Evolutionary conservation across 495 filamentous ascomycete genomes (phyloP), one percentile per base, ranked within the genome.

Genomic region (Lepidopterella palustris): DNA sequence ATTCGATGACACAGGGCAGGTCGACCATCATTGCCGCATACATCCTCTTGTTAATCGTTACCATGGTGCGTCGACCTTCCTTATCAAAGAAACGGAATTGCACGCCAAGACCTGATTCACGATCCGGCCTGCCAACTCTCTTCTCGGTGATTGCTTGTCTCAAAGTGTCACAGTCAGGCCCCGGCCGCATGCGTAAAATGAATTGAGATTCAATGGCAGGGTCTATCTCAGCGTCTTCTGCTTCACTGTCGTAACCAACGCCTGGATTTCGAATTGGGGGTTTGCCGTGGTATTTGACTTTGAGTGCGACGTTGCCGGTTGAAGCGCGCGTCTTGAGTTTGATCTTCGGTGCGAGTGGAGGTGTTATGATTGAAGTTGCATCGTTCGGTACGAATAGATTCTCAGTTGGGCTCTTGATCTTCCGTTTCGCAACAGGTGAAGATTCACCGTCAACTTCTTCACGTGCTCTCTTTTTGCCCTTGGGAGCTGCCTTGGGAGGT

Each of bases 161-260:
- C 3, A 98, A 72, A 61, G 87, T 86, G 3, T 97, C 90, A 71
- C 88, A 89, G 68, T 97, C 88, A 3, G 83, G 80, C 0, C 90
- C 91, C 0, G 89, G 89, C 47, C 82, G 66, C 87, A 97, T 96
- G 56, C 93, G 89, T 28, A 97, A 72, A 8, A 98, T 82, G 53
- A 97, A 88, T 60, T 92, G 83, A 62, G 90, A 84, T 70, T 97
- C 91, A 60, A 93, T 89, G 0, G 84, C 75, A 0, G 93, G 93
- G 67, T 98, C 93, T 2, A 77, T 67, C 71, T 98, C 93, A 5
- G 84, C 83, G 66, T 97, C 93, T 20, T 89, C 91, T 1, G 91
- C 89, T 72, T 97, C 93, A n/a, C 90, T 95, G 70, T 98, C 93
- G 72, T 97, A 98, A 6, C 91, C 95, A 21, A 93, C 89, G 15